Evolutionary conservation across 2,329 filamentous ascomycete genomes (phyloP), one percentile per base, ranked within the genome.

Genomic region (Arthrobotrys sphaeroides): DNA sequence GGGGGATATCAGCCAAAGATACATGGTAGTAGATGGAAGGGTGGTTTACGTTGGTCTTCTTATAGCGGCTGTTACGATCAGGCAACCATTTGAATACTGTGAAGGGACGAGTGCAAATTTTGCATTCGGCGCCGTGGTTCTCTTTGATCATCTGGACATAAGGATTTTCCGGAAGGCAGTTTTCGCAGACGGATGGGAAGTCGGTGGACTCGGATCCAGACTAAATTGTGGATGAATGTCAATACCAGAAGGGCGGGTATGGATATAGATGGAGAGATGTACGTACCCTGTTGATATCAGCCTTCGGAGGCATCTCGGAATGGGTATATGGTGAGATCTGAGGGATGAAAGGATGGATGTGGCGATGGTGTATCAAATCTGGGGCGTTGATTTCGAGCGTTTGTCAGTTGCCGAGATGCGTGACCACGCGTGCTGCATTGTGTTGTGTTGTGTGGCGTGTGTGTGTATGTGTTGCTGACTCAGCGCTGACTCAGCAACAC

Each of bases 101-200:
- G 81, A 97, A 99, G 0, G 95, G 95, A 76, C 95, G 89, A 5
- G 94, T 98, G 84, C 95, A 99, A 78, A 89, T 86, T 81, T 88
- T 88, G 83, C 67, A 65, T 42, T 73, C 67, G 18, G 68, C 61
- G 6, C 93, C 95, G 80, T 96, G 90, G 83, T 99, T 94, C 82
- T 98, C 93, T 84, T 99, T 99, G 75, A 99, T 87, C 94, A 99
- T 98, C 84, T 98, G 95, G 45, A 99, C 95, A 81, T 96, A 99
- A 1, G 94, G 94, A 80, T 98, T 98, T 77, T 97, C 94, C 13
- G 94, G 94, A 1, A 99, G 88, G 82, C 95, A 99, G 81, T 90
- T 93, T 84, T 99, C 95, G 79, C 89, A 95, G 33, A 95, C 91
- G 1, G 91, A 94, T 6, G 92, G 92, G 80, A 95, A 93, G 83